These are phyloP conservation scores for Trifolium dubium DNA, from an alignment of 306 rosid genomes.

Conservation along the genomic window DNA sequence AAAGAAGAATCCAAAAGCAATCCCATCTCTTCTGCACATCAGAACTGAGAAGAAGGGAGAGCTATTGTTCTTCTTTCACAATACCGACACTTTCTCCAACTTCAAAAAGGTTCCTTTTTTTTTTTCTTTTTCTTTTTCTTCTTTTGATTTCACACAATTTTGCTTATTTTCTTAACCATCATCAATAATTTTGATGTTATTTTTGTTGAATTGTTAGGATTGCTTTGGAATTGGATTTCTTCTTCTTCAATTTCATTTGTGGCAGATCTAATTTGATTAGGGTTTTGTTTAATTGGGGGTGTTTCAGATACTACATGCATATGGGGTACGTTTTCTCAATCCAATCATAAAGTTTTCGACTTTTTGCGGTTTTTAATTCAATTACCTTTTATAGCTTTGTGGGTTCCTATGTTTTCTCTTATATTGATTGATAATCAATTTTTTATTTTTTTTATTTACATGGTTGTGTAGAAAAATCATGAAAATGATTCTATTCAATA, in stretches of 20 bases:
- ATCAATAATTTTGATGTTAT: not conserved
- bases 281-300: conserved; percentile 27
- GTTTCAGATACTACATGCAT: conserved; percentile 47
- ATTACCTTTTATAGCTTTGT: not conserved
- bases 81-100: not conserved
- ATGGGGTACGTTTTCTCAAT: conserved; percentile 62
- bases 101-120: conserved; percentile 18
- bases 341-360: conserved; percentile 27
- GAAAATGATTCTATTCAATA: conserved; percentile 9
- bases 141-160: not conserved
- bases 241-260: conserved; percentile 29
- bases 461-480: conserved; percentile 19
- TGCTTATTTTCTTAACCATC: not conserved
- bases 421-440: conserved; percentile 21
- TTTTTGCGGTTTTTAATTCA: conserved; percentile 28
- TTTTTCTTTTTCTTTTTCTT: not conserved
- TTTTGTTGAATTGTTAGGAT: conserved; percentile 42
- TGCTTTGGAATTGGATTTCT: conserved; percentile 32
- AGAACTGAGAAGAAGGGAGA: conserved; percentile 45
- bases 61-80: not conserved
- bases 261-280: conserved; percentile 43
- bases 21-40: conserved; percentile 50
- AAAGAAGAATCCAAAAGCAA: conserved; percentile 47
- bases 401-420: conserved; percentile 28
- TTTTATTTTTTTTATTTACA: conserved; percentile 20